phyloP scores from a whole-genome alignment of 2,329 filamentous ascomycete species.

The Rhynchosporium secalis region DNA sequence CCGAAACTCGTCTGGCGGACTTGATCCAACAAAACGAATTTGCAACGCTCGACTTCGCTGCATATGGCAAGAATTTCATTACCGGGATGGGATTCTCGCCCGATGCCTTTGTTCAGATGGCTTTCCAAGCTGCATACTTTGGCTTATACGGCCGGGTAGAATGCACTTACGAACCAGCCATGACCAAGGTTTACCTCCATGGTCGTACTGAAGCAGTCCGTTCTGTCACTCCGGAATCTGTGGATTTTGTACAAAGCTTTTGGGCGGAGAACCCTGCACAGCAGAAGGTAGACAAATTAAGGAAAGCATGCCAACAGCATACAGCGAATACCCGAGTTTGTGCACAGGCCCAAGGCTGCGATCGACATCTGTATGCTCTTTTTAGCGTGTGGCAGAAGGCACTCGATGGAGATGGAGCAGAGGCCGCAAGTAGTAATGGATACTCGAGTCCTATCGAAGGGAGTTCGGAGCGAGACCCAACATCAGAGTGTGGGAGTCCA shows the following conservation, averaged over 20 bases:
- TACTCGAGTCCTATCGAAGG: conserved; percentile 58
- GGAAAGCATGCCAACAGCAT: conserved; percentile 81
- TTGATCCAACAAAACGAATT: conserved; percentile 97
- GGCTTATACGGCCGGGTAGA: conserved; percentile 92
- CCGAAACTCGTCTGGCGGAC: conserved; percentile 90
- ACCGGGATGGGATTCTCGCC: conserved; percentile 96
- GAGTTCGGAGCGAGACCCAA: conserved; percentile 48
- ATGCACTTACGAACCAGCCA: conserved; percentile 95
- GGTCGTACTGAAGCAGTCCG: conserved; percentile 93
- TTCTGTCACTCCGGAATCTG: conserved; percentile 76
- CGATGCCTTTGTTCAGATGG: conserved; percentile 98
- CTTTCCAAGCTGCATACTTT: conserved; percentile 97
- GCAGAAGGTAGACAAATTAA: conserved; percentile 82
- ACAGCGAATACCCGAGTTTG: conserved; percentile 78
- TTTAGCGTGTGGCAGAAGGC: conserved; percentile 93
- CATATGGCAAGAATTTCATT: conserved; percentile 97
- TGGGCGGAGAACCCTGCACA: conserved; percentile 87
- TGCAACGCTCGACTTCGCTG: conserved; percentile 81
- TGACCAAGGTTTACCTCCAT: conserved; percentile 94
- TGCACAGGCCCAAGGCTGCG: conserved; percentile 85
- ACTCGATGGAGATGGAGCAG: conserved; percentile 68
- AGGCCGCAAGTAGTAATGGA: conserved; percentile 57
- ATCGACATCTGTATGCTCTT: conserved; percentile 89
- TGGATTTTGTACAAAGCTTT: conserved; percentile 90
- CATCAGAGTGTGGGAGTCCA: conserved; percentile 54